Evolutionary conservation across 768 basidiomycete genomes (phyloP).

Genomic region (Boletus rex-veris): DNA sequence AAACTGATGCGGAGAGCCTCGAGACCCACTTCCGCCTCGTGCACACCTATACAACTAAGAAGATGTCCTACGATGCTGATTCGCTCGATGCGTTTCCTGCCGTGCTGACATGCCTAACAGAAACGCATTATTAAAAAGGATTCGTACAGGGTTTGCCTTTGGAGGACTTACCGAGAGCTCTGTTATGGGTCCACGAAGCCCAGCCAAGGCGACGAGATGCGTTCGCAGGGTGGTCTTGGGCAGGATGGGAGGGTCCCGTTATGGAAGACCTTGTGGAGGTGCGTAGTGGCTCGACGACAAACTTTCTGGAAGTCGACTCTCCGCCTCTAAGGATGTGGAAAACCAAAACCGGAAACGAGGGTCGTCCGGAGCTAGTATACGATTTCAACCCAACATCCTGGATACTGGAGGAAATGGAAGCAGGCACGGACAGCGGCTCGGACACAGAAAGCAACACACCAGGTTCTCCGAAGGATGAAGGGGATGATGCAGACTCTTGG

Average conservation of each 20-base stretch:
- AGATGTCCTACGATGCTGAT: slow-evolving; percentile 6
- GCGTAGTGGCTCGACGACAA: not conserved
- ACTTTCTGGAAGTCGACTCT: not conserved
- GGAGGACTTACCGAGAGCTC: slow-evolving; percentile 3
- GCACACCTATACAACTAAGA: not conserved
- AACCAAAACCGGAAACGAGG: not conserved
- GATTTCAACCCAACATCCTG: slow-evolving; percentile 1
- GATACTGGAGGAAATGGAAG: not conserved
- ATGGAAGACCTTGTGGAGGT: not conserved
- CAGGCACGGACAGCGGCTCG: too few relatives aligned
- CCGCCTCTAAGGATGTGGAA: slow-evolving; percentile 13
- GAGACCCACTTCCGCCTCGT: slow-evolving; percentile 2
- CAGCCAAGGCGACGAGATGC: not conserved
- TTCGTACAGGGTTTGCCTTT: slow-evolving; percentile 1
- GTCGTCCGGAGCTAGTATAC: slow-evolving; percentile 2
- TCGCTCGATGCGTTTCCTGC: slow-evolving; percentile 13
- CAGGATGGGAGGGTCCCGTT: slow-evolving; percentile 5
- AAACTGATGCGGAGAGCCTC: not conserved
- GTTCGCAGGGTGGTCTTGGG: slow-evolving; percentile 13
- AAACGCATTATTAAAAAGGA: slow-evolving; percentile 1
- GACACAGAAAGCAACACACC: too few relatives aligned
- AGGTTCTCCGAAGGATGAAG: too few relatives aligned
- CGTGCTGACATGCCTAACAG: slow-evolving; percentile 5
- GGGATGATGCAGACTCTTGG: too few relatives aligned
- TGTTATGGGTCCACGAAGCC: slow-evolving; percentile 8